phyloP scores from a whole-genome alignment of 1,284 basidiomycete genomes.

The Fistulinella cinereoalba region DNA sequence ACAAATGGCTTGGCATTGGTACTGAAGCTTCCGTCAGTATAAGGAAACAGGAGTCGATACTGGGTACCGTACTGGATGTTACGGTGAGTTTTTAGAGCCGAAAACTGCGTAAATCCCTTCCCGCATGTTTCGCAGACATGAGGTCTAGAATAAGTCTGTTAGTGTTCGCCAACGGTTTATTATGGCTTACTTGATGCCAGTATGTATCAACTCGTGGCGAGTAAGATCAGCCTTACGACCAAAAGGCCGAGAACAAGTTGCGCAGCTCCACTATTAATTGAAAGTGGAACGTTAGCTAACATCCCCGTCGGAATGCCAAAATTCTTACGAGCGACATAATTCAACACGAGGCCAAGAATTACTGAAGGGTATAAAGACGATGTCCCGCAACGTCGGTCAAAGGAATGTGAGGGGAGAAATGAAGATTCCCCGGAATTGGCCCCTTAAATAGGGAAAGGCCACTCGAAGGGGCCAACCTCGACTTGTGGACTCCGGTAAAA shows the following conservation, averaged over 20 bases:
- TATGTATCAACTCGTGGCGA: slow-evolving; percentile 48
- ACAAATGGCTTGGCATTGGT: slow-evolving; percentile 48
- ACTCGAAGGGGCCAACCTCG: slow-evolving; percentile 8
- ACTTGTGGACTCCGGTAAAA: slow-evolving; percentile 6
- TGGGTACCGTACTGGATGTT: slow-evolving; percentile 54
- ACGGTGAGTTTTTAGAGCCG: slow-evolving; percentile 54
- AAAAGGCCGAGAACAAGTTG: slow-evolving; percentile 45
- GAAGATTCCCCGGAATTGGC: neutral
- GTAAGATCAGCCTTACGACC: slow-evolving; percentile 51
- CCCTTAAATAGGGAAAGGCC: slow-evolving; percentile 23
- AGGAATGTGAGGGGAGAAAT: slow-evolving; percentile 10
- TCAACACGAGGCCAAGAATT: neutral
- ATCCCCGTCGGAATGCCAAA: neutral
- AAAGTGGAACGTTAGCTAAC: slow-evolving; percentile 4
- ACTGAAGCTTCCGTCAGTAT: slow-evolving; percentile 34
- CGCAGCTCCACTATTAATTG: slow-evolving; percentile 33
- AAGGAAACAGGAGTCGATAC: neutral
- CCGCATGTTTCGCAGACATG: slow-evolving; percentile 46
- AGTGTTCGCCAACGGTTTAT: neutral
- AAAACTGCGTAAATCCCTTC: slow-evolving; percentile 52
- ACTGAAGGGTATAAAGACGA: slow-evolving; percentile 35
- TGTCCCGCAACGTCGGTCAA: slow-evolving; percentile 38
- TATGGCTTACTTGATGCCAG: slow-evolving; percentile 42
- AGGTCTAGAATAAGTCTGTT: slow-evolving; percentile 35
- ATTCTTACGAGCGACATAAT: slow-evolving; percentile 29